These are phyloP conservation scores for Fusarium sp. DNA, from an alignment of 2,329 filamentous ascomycete species.

Conservation along the genomic window DNA sequence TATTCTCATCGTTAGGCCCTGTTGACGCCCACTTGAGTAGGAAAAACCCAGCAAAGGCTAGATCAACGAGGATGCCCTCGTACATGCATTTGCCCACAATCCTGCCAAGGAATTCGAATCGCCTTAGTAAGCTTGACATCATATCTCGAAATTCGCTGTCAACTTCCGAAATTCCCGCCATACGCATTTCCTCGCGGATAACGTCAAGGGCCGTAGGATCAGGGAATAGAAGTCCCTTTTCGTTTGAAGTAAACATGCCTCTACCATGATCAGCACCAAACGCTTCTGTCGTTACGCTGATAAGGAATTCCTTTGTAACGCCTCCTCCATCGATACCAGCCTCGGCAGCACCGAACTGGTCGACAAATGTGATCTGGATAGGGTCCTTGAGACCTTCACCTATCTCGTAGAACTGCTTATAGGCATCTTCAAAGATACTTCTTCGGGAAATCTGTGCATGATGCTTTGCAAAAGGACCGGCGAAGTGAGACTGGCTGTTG, in stretches of 20 bases:
- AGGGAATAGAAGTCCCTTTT: constrained; percentile 87
- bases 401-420: constrained; percentile 81
- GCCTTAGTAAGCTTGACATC: constrained; percentile 71
- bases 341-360: constrained; percentile 86
- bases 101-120: constrained; percentile 91
- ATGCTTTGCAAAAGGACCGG: constrained; percentile 65
- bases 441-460: constrained; percentile 84
- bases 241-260: constrained; percentile 83
- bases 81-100: constrained; percentile 97
- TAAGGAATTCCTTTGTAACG: constrained; percentile 97
- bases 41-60: constrained; percentile 95
- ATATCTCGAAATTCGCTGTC: constrained; percentile 66
- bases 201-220: constrained; percentile 84
- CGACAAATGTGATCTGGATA: constrained; percentile 96
- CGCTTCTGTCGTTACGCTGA: constrained; percentile 85
- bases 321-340: constrained; percentile 97
- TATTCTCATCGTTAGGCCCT: constrained; percentile 70
- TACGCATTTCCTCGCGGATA: constrained; percentile 67
- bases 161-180: constrained; percentile 62
- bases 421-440: constrained; percentile 86
- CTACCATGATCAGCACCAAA: constrained; percentile 66
- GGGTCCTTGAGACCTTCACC: constrained; percentile 90
- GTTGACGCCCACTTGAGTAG: constrained; percentile 92
- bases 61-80: constrained; percentile 93
- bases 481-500: constrained; percentile 12